phyloP scores from a whole-genome alignment of 1,139 yeast species.

The Blastobotrys arbuscula region DNA sequence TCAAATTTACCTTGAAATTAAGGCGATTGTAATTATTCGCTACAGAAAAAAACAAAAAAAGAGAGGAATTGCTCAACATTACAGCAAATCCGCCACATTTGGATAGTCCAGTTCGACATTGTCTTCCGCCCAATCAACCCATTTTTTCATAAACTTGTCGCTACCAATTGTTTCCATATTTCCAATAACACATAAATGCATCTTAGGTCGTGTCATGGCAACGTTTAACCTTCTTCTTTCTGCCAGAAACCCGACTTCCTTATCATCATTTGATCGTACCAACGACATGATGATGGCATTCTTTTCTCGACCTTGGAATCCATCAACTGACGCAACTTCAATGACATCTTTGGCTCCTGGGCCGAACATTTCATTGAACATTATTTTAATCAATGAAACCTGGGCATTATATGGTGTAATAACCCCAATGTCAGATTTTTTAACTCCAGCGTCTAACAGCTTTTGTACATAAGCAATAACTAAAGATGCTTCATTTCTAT shows the following conservation, averaged over 20 bases:
- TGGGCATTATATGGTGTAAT: conserved; percentile 91
- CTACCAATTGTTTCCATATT: conserved; percentile 61
- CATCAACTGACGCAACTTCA: conserved; percentile 85
- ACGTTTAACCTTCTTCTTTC: conserved; percentile 71
- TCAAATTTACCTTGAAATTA: no score
- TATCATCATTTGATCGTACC: conserved; percentile 64
- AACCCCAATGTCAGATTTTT: conserved; percentile 55
- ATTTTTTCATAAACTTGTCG: conserved; percentile 49
- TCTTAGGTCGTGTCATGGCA: conserved; percentile 84
- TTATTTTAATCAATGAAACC: conserved; percentile 53
- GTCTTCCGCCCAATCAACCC: conserved; percentile 71
- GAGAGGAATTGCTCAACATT: no score
- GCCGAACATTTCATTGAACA: conserved; percentile 16
- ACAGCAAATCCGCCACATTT: conserved; percentile 31
- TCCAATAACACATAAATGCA: conserved; percentile 82
- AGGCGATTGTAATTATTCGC: no score
- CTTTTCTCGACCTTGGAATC: conserved; percentile 89
- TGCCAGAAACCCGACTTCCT: conserved; percentile 68
- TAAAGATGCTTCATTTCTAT: conserved; percentile 65
- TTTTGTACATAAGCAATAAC: conserved; percentile 52
- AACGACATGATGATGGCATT: conserved; percentile 76
- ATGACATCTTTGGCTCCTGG: conserved; percentile 43
- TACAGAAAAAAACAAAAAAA: no score
- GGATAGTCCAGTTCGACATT: conserved; percentile 69
- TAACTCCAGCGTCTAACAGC: conserved; percentile 45